Conservation (phyloP, 1,284 basidiomycete species). For the Trichosporon coremiiforme region DNA sequence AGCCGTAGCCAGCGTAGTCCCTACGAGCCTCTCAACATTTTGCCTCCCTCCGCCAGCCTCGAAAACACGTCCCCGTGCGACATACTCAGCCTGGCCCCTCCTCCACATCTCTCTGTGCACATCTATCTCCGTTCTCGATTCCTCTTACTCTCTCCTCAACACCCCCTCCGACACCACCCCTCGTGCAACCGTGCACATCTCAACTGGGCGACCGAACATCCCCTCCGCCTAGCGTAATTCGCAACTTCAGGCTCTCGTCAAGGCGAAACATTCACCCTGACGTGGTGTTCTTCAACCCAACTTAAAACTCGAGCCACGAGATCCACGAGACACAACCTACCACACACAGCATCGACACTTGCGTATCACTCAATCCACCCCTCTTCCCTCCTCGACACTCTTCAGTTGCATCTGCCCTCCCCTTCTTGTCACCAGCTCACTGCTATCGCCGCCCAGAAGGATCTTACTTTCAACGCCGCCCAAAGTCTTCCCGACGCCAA, state of each 20-base stretch:
- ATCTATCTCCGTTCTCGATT: neutral
- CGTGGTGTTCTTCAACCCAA: neutral
- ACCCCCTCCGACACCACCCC: neutral
- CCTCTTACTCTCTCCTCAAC: neutral
- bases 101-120: conserved; percentile 4
- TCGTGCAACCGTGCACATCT: conserved; percentile 2
- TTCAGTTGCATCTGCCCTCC: neutral
- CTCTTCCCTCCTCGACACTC: neutral
- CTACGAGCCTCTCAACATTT: neutral
- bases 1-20: too few relatives aligned
- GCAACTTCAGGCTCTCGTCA: conserved; percentile 14
- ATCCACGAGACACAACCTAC: neutral
- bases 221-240: conserved; percentile 12
- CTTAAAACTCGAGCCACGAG: conserved; percentile 9
- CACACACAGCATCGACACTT: neutral
- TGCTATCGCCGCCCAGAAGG: neutral
- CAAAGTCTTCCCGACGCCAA: neutral
- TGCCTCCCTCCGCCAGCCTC: conserved; percentile 1
- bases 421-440: neutral
- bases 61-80: conserved; percentile 14
- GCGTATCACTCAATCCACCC: neutral
- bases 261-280: conserved; percentile 17
- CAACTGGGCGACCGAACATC: conserved; percentile 7
- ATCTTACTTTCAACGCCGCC: neutral
- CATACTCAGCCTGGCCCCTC: neutral